Evolutionary conservation across 2,329 filamentous ascomycete species (phyloP).

Genomic region (Trichoderma sp.): DNA sequence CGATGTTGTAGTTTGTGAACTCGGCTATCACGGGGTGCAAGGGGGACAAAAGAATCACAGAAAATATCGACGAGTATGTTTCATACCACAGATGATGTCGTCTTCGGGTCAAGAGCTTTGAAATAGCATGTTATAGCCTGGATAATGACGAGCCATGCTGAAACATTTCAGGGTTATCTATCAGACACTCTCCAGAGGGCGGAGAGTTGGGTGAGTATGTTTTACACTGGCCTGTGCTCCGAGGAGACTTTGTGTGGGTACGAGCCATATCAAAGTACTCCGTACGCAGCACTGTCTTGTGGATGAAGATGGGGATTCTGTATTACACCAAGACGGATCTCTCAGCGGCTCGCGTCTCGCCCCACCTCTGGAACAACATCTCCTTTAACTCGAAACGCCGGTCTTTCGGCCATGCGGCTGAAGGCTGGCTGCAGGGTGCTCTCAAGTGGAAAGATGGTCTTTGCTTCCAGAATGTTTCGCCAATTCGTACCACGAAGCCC

Average conservation of each 20-base stretch:
- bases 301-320: conserved; percentile 5
- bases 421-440: conserved; percentile 10
- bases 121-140: not conserved
- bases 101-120: not conserved
- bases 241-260: not conserved
- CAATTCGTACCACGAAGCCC: not conserved
- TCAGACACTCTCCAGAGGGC: not conserved
- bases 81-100: not conserved
- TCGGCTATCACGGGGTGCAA: not conserved
- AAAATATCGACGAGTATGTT: not conserved
- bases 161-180: not conserved
- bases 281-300: not conserved
- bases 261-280: not conserved
- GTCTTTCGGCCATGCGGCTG: conserved; percentile 19
- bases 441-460: not conserved
- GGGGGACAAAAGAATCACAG: too few species aligned
- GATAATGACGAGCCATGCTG: not conserved
- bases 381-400: conserved; percentile 20
- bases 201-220: not conserved
- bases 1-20: not conserved
- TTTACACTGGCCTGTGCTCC: not conserved
- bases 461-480: conserved; percentile 19
- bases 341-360: not conserved
- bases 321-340: not conserved
- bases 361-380: conserved; percentile 12